These are phyloP conservation scores for Tricholoma furcatifolium DNA, from an alignment of 768 basidiomycete species.

Conservation along the genomic window DNA sequence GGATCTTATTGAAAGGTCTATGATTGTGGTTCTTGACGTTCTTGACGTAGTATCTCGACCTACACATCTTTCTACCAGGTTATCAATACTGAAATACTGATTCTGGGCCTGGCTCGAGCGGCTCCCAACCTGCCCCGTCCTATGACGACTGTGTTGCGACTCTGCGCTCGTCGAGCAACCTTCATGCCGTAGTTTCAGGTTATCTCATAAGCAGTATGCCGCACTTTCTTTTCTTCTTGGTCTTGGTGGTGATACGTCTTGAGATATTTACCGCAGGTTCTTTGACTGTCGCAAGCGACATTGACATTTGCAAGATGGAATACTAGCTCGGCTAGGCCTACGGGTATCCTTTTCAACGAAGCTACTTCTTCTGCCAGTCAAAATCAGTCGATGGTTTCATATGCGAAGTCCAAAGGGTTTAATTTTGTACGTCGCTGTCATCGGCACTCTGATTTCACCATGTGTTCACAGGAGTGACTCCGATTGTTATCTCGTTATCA, in stretches of 20 bases:
- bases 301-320: slow-evolving; percentile 13
- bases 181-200: slow-evolving; percentile 5
- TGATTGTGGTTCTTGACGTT: too few relatives aligned
- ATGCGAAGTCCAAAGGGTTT: slow-evolving; percentile 8
- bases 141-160: slow-evolving; percentile 7
- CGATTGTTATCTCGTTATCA: slow-evolving; percentile 9
- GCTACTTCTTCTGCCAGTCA: neutral
- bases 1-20: too few relatives aligned
- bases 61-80: slow-evolving; percentile 9
- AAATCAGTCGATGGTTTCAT: slow-evolving; percentile 1
- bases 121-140: slow-evolving; percentile 4
- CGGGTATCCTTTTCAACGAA: slow-evolving; percentile 9
- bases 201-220: slow-evolving; percentile 2
- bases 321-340: slow-evolving; percentile 6
- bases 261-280: neutral
- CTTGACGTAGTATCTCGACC: too few relatives aligned
- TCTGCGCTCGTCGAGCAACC: slow-evolving; percentile 10
- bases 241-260: neutral
- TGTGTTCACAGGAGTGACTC: neutral
- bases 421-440: slow-evolving; percentile 4
- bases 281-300: neutral
- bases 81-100: slow-evolving; percentile 5
- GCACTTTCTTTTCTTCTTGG: neutral
- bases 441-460: neutral
- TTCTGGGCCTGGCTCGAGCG: slow-evolving; percentile 8